A percentile compares a stretch with the other conserved stretches of the same genome.
These are phyloP conservation scores for Vigna reflexopilosa DNA, from an alignment of 306 rosid species.

Conservation along the genomic window DNA sequence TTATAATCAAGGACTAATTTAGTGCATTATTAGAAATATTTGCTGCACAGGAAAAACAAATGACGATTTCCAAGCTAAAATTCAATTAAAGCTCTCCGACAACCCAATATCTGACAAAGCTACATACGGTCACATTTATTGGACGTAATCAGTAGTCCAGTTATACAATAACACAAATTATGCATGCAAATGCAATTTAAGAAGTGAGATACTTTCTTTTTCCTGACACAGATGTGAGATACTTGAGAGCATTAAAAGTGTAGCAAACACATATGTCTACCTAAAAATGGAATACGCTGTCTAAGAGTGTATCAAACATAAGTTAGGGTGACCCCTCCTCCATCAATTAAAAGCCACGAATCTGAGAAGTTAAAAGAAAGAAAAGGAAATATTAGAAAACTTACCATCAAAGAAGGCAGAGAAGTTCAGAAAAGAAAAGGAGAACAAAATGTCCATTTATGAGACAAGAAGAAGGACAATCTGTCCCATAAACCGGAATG, in stretches of 20 bases:
- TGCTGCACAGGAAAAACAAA: not conserved
- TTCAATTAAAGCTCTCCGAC: not conserved
- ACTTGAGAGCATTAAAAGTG: not conserved
- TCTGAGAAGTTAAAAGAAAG: conserved; percentile 9
- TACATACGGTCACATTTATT: not conserved
- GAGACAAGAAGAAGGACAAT: conserved; percentile 80
- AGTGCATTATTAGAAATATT: conserved; percentile 9
- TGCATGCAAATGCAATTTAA: conserved; percentile 14
- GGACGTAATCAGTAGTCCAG: conserved; percentile 11
- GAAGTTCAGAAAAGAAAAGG: conserved; percentile 13
- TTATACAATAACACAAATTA: conserved; percentile 23
- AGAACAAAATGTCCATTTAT: conserved; percentile 42
- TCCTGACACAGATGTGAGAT: too few species aligned
- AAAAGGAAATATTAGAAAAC: conserved; percentile 31
- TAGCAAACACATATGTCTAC: not conserved
- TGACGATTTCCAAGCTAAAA: conserved; percentile 18
- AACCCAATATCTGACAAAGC: too few species aligned
- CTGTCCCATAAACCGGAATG: conserved; percentile 75
- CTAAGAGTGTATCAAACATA: not conserved
- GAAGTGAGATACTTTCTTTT: not conserved
- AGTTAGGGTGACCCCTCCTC: conserved; percentile 10
- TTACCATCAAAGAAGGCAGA: conserved; percentile 39
- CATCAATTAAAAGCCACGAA: conserved; percentile 5
- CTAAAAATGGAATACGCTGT: not conserved
- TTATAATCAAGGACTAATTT: not conserved